phyloP scores from a whole-genome alignment of 495 filamentous ascomycete species.

The Cladorrhinum samala region DNA sequence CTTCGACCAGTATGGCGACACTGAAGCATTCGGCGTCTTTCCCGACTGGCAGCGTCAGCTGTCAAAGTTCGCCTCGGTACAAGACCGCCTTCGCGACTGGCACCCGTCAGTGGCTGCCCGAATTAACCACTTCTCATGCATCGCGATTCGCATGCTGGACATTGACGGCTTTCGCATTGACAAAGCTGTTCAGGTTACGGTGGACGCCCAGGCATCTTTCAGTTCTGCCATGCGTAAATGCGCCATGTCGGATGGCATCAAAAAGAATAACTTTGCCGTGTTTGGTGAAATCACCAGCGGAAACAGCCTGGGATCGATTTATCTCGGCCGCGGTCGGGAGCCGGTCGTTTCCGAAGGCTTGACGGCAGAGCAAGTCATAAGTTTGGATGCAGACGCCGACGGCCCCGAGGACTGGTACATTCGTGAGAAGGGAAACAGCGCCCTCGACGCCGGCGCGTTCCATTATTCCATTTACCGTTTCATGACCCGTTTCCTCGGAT shows the following conservation, averaged over 20 bases:
- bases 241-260: conserved; percentile 37
- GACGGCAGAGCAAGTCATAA: conserved; percentile 33
- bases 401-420: conserved; percentile 47
- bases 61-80: conserved; percentile 67
- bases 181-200: conserved; percentile 60
- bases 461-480: conserved; percentile 68
- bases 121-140: conserved; percentile 59
- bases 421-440: conserved; percentile 50
- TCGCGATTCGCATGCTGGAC: conserved; percentile 57
- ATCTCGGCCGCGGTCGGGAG: conserved; percentile 59
- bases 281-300: conserved; percentile 61
- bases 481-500: conserved; percentile 58
- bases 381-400: conserved; percentile 17
- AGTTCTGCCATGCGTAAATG: conserved; percentile 50
- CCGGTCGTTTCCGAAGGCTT: conserved; percentile 38
- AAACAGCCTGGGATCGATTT: conserved; percentile 58
- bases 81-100: conserved; percentile 72
- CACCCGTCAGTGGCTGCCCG: conserved; percentile 52
- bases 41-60: conserved; percentile 63
- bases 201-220: conserved; percentile 57
- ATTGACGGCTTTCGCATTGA: conserved; percentile 67
- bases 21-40: conserved; percentile 61
- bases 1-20: conserved; percentile 66
- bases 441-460: conserved; percentile 61
- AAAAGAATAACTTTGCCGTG: conserved; percentile 60